Evolutionary conservation across 192 early-diverging fungal genomes (phyloP), one percentile per base, ranked within the genome.

Genomic region (Mortierella alpina): DNA sequence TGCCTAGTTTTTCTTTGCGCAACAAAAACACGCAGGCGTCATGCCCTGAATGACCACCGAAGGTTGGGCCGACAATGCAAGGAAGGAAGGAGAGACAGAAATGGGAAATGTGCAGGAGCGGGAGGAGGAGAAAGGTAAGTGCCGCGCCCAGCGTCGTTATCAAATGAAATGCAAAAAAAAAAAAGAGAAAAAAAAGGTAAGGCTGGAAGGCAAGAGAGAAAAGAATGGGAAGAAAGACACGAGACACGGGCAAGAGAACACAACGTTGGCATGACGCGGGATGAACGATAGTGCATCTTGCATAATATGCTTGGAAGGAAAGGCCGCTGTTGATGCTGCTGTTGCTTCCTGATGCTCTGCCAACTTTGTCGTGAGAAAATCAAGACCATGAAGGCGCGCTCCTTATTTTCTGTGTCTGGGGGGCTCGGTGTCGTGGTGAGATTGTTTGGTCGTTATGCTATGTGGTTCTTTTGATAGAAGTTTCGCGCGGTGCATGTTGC

Each of bases 181-280:
- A 59, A 10, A 48, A 2, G 31, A 57, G 23, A 47, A 59, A 46
- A 58, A 31, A 40, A 10, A 31, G 23, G 48, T 0, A 46, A 63
- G 39, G 55, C 63, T 72, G 22, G 20, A 72, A 47, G 49, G 48
- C 13, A 42, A 39, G 40, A 63, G 15, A 45, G 41, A 22, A 20
- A 20, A n/a, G 40, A 22, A 8, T 18, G n/a, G 39, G 42, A 41
- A 66, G 51, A 9, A 41, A 66, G 52, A 53, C 10, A 63, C 40
- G 47, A 22, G 18, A 22, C 20, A 49, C 46, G 12, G 48, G 12
- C 12, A 42, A 49, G 15, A 14, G 62, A 49, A 12, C 9, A 22
- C 55, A 18, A 31, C 31, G 31, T 31, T 31, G 31, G 31, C 31
- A 31, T 31, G 31, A 31, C 31, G 31, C 31, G 31, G 31, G 31